Evolutionary conservation across 1,284 basidiomycete genomes (phyloP).

Genomic region (Sanghuangporus sanghuang): DNA sequence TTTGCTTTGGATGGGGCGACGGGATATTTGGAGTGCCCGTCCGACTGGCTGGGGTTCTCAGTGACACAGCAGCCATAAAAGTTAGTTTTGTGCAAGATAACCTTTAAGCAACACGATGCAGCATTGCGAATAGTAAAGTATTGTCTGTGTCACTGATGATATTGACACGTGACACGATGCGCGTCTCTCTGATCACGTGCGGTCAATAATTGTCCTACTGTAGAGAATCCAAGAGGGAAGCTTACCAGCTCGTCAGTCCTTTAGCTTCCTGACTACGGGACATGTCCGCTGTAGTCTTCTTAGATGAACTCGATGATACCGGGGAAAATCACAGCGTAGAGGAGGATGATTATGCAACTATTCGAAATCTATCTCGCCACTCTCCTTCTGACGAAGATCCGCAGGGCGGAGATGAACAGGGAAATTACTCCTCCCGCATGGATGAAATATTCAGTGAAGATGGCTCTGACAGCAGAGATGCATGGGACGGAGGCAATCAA

Average conservation of each 20-base stretch:
- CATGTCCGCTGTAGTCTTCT: neutral
- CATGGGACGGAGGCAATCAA: slow-evolving; percentile 11
- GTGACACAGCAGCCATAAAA: neutral
- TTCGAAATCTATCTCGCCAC: slow-evolving; percentile 6
- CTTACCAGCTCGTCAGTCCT: neutral
- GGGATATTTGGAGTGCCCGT: slow-evolving; percentile 16
- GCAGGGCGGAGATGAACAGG: slow-evolving; percentile 29
- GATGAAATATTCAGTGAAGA: slow-evolving; percentile 62
- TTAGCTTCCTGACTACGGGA: neutral
- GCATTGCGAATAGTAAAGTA: neutral
- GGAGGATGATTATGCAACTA: slow-evolving; percentile 11
- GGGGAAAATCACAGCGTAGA: neutral
- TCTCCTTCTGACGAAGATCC: slow-evolving; percentile 26
- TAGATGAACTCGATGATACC: neutral
- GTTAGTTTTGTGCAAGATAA: neutral
- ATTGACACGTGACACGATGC: no score
- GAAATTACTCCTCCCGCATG: slow-evolving; percentile 60
- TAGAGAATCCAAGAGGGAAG: neutral
- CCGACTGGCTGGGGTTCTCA: neutral
- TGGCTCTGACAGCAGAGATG: slow-evolving; percentile 27
- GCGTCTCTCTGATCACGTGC: neutral
- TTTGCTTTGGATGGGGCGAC: slow-evolving; percentile 33
- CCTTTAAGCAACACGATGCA: neutral
- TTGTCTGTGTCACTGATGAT: no score
- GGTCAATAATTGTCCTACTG: neutral